Conservation (phyloP, 2,329 filamentous ascomycete species). For the Aureobasidium subglaciale region DNA sequence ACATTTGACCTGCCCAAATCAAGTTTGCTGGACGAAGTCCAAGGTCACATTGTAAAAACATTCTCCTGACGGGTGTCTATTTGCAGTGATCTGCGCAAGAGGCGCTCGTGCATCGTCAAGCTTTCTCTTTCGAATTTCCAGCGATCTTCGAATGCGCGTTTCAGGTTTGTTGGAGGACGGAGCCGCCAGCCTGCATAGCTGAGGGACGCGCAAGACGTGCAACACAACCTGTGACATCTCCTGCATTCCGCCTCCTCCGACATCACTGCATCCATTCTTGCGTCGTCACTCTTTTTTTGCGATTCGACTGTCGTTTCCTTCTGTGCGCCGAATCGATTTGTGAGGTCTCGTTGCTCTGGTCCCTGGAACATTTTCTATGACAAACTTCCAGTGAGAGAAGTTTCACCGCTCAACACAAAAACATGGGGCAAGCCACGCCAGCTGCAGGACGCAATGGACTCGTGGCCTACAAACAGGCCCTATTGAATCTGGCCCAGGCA, state of each 20-base stretch:
- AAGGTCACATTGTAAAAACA: background rate
- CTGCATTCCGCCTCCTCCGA: background rate
- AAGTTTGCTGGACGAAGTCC: too few relatives aligned
- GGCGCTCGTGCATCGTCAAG: conserved; percentile 8
- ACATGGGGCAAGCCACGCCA: conserved; percentile 11
- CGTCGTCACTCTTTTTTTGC: background rate
- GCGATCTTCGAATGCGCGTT: conserved; percentile 5
- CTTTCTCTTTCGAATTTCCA: background rate
- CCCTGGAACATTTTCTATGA: background rate
- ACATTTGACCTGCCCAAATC: too few relatives aligned
- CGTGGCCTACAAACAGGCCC: conserved; percentile 3
- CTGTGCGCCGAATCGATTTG: background rate
- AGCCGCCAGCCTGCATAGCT: background rate
- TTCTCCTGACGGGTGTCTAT: background rate
- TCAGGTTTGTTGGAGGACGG: background rate
- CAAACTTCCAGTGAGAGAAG: conserved; percentile 3
- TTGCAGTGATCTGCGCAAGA: background rate
- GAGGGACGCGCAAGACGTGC: conserved; percentile 4
- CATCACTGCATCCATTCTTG: background rate
- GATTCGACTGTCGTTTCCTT: background rate
- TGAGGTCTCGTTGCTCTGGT: background rate
- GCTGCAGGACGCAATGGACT: background rate
- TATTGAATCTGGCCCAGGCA: conserved; percentile 5
- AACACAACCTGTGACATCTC: conserved; percentile 1
- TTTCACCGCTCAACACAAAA: background rate